Evolutionary conservation across 768 basidiomycete genomes (phyloP).

Genomic region (Pleurotus eryngii): DNA sequence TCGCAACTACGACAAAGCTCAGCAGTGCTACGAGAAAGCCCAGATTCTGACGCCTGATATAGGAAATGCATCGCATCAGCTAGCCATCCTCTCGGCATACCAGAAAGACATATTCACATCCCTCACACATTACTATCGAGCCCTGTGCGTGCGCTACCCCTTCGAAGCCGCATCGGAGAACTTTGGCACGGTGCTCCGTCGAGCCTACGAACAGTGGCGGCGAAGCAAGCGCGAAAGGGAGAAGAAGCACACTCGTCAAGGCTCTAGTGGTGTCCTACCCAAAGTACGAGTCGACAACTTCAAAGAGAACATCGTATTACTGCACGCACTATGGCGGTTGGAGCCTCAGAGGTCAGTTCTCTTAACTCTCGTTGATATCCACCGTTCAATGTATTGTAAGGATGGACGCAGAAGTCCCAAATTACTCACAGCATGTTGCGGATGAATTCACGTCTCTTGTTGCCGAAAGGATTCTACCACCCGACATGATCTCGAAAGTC

Average conservation of each 20-base stretch:
- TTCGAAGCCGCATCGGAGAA: conserved; percentile 90
- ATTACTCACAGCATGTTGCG: conserved; percentile 45
- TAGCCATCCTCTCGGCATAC: conserved; percentile 89
- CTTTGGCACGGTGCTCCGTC: conserved; percentile 66
- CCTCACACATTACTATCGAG: conserved; percentile 85
- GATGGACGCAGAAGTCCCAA: conserved; percentile 44
- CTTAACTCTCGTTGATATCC: not conserved
- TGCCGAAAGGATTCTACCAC: conserved; percentile 65
- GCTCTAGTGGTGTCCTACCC: conserved; percentile 34
- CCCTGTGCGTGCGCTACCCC: conserved; percentile 80
- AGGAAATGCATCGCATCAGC: conserved; percentile 94
- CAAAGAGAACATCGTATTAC: conserved; percentile 68
- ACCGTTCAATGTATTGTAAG: conserved; percentile 26
- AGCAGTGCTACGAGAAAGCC: conserved; percentile 84
- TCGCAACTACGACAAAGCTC: conserved; percentile 71
- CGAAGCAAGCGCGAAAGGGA: conserved; percentile 38
- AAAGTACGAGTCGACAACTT: conserved; percentile 57
- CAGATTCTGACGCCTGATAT: conserved; percentile 78
- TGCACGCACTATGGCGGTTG: conserved; percentile 74
- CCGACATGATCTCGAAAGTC: conserved; percentile 73
- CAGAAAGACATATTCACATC: conserved; percentile 78
- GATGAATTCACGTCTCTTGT: conserved; percentile 61
- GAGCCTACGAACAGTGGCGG: conserved; percentile 60
- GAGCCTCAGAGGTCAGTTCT: conserved; percentile 54
- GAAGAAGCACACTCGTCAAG: conserved; percentile 14